A percentile compares a stretch with the other conserved stretches of the same genome.
These are phyloP conservation scores for Coriaria nepalensis DNA, from an alignment of 306 rosid species.

Conservation along the genomic window DNA sequence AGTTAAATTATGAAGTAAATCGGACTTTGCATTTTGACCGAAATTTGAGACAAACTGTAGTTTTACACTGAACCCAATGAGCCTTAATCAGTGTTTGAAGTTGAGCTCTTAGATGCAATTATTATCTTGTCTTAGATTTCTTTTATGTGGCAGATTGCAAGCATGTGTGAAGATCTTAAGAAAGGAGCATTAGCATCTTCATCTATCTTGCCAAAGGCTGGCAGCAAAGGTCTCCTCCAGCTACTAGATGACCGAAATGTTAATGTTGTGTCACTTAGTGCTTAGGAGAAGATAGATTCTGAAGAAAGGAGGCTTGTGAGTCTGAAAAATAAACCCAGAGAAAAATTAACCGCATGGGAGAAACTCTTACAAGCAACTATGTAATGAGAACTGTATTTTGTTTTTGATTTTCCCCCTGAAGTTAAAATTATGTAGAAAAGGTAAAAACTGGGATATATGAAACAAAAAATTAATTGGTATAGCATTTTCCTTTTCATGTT, in stretches of 20 bases:
- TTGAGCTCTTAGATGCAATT: not conserved
- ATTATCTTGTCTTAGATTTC: not conserved
- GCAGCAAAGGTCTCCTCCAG: conserved; percentile 59
- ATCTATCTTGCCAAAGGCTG: conserved; percentile 33
- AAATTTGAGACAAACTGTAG: no score
- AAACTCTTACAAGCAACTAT: conserved; percentile 36
- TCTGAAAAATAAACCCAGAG: conserved; percentile 53
- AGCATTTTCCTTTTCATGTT: no score
- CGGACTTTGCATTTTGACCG: no score
- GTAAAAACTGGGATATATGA: no score
- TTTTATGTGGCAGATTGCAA: conserved; percentile 43
- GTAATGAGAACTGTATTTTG: conserved; percentile 7
- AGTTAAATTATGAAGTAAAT: no score
- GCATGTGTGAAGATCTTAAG: conserved; percentile 66
- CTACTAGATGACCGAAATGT: conserved; percentile 40
- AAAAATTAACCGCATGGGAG: conserved; percentile 53
- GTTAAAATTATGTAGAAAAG: no score
- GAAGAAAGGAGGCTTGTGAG: conserved; percentile 58
- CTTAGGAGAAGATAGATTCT: conserved; percentile 75
- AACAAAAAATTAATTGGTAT: no score
- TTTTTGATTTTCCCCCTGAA: no score
- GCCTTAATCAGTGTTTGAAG: no score
- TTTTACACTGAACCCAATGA: no score
- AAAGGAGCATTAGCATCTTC: conserved; percentile 27
- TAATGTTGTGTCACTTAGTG: conserved; percentile 39